phyloP scores from a whole-genome alignment of 495 filamentous ascomycete genomes.

The Trichoderma virens region DNA sequence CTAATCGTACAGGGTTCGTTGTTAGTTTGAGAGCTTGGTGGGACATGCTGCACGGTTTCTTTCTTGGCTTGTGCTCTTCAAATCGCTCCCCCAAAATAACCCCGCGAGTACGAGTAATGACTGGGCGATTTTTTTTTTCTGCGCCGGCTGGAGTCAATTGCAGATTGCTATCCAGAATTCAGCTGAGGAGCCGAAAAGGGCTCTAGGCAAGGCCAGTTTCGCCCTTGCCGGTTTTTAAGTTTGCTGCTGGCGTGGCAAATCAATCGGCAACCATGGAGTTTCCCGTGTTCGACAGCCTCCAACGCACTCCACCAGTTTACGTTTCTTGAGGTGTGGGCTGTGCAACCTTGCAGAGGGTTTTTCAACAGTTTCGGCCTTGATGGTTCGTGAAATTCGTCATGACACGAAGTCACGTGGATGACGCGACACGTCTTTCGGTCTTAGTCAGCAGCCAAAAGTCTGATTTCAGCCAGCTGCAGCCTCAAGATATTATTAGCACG shows the following conservation, averaged over 20 bases:
- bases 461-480: neutral
- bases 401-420: constrained; percentile 13
- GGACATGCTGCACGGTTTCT: neutral
- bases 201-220: neutral
- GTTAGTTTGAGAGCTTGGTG: neutral
- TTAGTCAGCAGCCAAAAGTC: neutral
- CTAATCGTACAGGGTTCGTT: neutral
- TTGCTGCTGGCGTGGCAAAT: neutral
- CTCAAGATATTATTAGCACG: neutral
- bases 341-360: neutral
- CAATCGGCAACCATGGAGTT: neutral
- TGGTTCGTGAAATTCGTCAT: neutral
- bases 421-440: neutral
- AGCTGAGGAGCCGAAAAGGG: neutral
- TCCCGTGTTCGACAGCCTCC: neutral
- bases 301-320: neutral
- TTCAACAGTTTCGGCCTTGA: neutral
- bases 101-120: neutral
- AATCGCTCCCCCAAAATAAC: neutral
- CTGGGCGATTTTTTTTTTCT: neutral
- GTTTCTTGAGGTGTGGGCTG: neutral
- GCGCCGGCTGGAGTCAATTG: neutral
- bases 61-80: neutral
- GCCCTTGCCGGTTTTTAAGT: neutral
- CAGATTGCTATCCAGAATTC: neutral